Conservation (phyloP, 2,329 filamentous ascomycete genomes). For the Fusarium veterinarium region DNA sequence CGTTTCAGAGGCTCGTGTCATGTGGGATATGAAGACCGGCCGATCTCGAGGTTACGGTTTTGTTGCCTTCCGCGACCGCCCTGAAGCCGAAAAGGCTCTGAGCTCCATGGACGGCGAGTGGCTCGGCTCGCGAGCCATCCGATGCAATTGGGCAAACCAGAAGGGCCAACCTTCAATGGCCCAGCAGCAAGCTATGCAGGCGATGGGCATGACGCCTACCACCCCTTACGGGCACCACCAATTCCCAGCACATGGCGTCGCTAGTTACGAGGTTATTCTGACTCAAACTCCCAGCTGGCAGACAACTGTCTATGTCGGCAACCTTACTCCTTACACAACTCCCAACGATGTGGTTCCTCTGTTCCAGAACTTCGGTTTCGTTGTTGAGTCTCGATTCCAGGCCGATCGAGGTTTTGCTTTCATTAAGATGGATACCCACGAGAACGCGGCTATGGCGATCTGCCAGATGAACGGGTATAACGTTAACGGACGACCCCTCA, state of each 20-base stretch:
- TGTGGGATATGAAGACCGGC: conserved; percentile 99
- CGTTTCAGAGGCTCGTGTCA: conserved; percentile 96
- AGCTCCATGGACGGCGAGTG: conserved; percentile 99
- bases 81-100: conserved; percentile 93
- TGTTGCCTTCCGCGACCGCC: conserved; percentile 93
- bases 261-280: conserved; percentile 97
- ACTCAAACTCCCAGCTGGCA: conserved; percentile 97
- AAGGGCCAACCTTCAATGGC: conserved; percentile 99
- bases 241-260: conserved; percentile 95
- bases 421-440: conserved; percentile 98
- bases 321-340: conserved; percentile 96
- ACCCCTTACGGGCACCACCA: conserved; percentile 97
- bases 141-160: conserved; percentile 99
- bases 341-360: conserved; percentile 97
- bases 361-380: conserved; percentile 98
- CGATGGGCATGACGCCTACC: conserved; percentile 98
- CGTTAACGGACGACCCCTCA: conserved; percentile 94
- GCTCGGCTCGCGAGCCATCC: conserved; percentile 97
- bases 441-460: conserved; percentile 98
- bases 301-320: conserved; percentile 98
- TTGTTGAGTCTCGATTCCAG: conserved; percentile 97
- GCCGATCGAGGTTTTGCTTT: conserved; percentile 98
- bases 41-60: conserved; percentile 97
- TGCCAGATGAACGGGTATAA: conserved; percentile 98
- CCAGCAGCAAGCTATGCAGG: conserved; percentile 95